Conservation (phyloP, 495 filamentous ascomycete genomes). For the Podospora pseudopauciseta region DNA sequence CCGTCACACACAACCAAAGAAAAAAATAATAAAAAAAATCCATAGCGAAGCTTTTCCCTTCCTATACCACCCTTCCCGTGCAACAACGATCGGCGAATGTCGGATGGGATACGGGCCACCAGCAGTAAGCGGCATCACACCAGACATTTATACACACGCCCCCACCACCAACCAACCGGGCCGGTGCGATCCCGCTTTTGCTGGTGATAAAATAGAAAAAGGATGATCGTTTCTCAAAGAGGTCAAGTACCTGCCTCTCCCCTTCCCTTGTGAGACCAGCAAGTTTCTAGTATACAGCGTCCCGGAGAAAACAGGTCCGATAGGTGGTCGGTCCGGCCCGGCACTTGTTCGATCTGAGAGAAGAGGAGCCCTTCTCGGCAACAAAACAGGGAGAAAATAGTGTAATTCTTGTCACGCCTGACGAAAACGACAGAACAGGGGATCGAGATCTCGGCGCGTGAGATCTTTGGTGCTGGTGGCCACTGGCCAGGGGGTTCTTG, state of each 20-base stretch:
- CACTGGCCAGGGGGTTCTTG: neutral
- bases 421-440: neutral
- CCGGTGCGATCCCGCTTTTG: constrained; percentile 1
- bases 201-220: neutral
- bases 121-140: neutral
- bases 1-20: neutral
- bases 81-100: neutral
- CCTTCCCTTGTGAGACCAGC: no score
- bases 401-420: neutral
- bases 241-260: neutral
- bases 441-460: neutral
- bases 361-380: neutral
- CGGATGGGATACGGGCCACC: neutral
- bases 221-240: neutral
- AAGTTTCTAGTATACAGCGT: neutral
- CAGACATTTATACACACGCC: neutral
- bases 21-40: neutral
- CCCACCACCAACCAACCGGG: neutral
- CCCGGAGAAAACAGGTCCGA: neutral
- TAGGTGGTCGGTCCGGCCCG: neutral
- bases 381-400: constrained; percentile 1
- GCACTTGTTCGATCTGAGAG: neutral
- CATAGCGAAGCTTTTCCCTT: neutral
- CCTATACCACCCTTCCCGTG: neutral
- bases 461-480: neutral